Conservation (phyloP, 2,329 filamentous ascomycete genomes). For the Scedosporium apiospermum region DNA sequence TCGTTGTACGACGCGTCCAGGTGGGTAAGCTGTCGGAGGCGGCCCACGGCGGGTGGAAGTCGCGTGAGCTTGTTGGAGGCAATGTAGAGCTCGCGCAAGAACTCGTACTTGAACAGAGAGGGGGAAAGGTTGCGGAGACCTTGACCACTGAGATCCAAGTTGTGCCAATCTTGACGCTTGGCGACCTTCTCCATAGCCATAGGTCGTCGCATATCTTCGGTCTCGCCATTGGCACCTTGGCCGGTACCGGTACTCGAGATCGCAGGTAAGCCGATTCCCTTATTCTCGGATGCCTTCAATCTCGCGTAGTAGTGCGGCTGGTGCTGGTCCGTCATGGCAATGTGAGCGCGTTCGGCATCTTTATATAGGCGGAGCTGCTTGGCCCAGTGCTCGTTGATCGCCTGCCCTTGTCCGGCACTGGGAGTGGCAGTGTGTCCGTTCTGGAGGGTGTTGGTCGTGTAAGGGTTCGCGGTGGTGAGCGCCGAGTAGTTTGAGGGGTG, state of each 20-base stretch:
- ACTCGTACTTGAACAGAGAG: conserved; percentile 77
- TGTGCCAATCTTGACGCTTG: conserved; percentile 78
- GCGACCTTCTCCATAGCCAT: conserved; percentile 57
- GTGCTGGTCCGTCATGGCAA: conserved; percentile 59
- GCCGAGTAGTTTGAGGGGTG: conserved; percentile 8
- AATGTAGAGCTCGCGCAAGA: conserved; percentile 85
- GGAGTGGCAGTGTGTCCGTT: conserved; percentile 44
- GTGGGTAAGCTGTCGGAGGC: conserved; percentile 69
- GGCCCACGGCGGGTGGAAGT: conserved; percentile 73
- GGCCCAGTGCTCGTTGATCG: conserved; percentile 66
- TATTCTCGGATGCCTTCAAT: conserved; percentile 60
- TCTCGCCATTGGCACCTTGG: conserved; percentile 37
- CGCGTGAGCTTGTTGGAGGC: conserved; percentile 82
- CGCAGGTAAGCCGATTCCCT: conserved; percentile 47
- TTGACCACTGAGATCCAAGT: conserved; percentile 92
- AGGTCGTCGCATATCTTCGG: conserved; percentile 50
- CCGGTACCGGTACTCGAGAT: conserved; percentile 34
- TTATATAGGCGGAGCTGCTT: conserved; percentile 77
- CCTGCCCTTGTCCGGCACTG: conserved; percentile 40
- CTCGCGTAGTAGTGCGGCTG: conserved; percentile 64
- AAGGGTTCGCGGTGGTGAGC: conserved; percentile 55
- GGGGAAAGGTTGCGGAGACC: conserved; percentile 74
- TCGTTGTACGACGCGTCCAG: conserved; percentile 88
- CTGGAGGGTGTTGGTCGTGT: conserved; percentile 42
- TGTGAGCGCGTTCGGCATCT: conserved; percentile 63